A percentile compares a stretch with the other conserved stretches of the same genome.
Evolutionary conservation across 768 basidiomycete genomes (phyloP).

Genomic region (Exsudoporus frostii): DNA sequence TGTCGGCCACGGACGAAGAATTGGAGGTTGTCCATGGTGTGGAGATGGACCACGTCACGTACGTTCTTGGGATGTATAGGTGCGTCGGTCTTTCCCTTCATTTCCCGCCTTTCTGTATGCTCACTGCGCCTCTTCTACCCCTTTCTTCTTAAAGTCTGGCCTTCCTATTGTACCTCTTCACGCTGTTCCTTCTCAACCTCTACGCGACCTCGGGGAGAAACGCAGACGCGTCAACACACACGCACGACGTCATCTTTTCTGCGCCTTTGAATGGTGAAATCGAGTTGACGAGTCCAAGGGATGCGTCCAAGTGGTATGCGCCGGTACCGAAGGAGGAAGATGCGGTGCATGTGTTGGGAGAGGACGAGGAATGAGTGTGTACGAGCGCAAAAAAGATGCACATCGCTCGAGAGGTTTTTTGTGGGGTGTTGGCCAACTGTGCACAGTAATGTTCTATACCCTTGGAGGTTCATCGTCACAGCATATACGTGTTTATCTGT

Average conservation of each 20-base stretch:
- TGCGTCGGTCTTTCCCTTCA: constrained; percentile 25
- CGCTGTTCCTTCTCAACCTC: constrained; percentile 66
- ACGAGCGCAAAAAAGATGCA: not conserved
- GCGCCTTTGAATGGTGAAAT: constrained; percentile 34
- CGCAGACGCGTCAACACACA: constrained; percentile 27
- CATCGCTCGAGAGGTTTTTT: not conserved
- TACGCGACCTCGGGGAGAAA: constrained; percentile 64
- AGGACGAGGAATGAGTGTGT: constrained; percentile 42
- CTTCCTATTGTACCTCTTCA: constrained; percentile 75
- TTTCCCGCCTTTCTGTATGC: not conserved
- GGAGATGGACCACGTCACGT: constrained; percentile 91
- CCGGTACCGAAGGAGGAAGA: constrained; percentile 48
- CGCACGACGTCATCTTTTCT: constrained; percentile 19
- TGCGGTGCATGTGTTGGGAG: constrained; percentile 46
- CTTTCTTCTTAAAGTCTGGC: constrained; percentile 37
- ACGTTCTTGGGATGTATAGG: constrained; percentile 83
- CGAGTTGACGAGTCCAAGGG: constrained; percentile 36
- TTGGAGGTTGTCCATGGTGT: constrained; percentile 61
- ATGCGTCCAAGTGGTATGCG: constrained; percentile 59
- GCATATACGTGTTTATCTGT: no score
- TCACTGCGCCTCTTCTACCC: not conserved
- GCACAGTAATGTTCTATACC: no score
- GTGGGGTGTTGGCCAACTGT: no score
- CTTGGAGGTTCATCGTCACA: no score
- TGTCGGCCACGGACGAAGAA: constrained; percentile 94